Conservation (phyloP, 352 stramenopile species). For the Pythium dissimile region DNA sequence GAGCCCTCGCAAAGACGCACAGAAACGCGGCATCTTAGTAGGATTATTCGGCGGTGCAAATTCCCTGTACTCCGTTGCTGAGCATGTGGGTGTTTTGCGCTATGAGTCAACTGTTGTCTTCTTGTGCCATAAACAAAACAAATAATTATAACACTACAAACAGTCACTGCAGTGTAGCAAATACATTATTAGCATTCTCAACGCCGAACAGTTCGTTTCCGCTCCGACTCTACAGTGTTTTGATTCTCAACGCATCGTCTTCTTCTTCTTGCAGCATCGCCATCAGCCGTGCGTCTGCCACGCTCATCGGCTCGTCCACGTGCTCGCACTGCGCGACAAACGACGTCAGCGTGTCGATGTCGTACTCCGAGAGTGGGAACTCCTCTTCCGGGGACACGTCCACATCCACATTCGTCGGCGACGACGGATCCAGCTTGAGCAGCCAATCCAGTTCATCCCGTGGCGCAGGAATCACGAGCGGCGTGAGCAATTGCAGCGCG, state of each 20-base stretch:
- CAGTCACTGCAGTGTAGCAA: too few relatives aligned
- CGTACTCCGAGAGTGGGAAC: not conserved
- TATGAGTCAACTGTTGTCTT: too few relatives aligned
- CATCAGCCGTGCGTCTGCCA: conserved; percentile 16
- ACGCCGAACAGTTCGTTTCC: too few relatives aligned
- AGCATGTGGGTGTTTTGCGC: too few relatives aligned
- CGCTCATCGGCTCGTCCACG: not conserved
- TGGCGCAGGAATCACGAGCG: conserved; percentile 1
- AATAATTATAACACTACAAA: too few relatives aligned
- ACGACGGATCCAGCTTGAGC: not conserved
- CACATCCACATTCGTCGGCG: conserved; percentile 7
- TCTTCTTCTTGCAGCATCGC: conserved; percentile 7
- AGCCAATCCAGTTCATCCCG: not conserved
- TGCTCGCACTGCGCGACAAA: conserved; percentile 11
- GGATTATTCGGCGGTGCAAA: too few relatives aligned
- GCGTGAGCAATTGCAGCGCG: not conserved
- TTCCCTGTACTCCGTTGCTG: too few relatives aligned
- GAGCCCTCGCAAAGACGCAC: too few relatives aligned
- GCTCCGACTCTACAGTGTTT: too few relatives aligned
- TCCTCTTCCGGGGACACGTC: conserved; percentile 4
- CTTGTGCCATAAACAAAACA: too few relatives aligned
- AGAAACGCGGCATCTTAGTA: too few relatives aligned
- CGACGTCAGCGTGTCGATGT: conserved; percentile 16
- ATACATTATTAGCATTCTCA: too few relatives aligned
- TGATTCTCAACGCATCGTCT: not conserved